phyloP scores from a whole-genome alignment of 352 stramenopile genomes.

The Pythium myriotylum region DNA sequence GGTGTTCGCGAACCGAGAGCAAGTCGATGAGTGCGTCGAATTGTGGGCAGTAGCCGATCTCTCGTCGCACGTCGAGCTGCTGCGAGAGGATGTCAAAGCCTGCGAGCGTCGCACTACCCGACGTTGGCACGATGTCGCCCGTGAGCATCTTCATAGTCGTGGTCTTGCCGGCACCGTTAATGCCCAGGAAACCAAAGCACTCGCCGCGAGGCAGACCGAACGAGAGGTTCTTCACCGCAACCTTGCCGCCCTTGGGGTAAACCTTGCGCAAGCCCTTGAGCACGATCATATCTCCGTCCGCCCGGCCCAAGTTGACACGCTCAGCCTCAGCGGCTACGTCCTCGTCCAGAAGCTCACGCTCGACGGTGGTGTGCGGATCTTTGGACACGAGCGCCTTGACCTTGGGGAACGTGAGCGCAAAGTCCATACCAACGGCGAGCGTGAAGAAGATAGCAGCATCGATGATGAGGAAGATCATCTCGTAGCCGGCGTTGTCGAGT shows the following conservation, averaged over 20 bases:
- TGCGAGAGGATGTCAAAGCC: slow-evolving; percentile 36
- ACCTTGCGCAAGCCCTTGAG: slow-evolving; percentile 41
- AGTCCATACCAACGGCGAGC: no score
- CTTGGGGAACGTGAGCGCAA: no score
- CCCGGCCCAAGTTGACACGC: slow-evolving; percentile 14
- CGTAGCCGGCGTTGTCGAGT: no score
- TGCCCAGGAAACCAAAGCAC: slow-evolving; percentile 87
- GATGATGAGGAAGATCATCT: no score
- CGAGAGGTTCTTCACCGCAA: slow-evolving; percentile 59
- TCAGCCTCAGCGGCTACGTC: slow-evolving; percentile 28
- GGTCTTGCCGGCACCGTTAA: slow-evolving; percentile 46
- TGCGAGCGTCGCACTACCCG: slow-evolving; percentile 24
- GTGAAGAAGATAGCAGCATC: no score
- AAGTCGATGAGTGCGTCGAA: slow-evolving; percentile 51
- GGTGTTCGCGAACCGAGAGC: no score
- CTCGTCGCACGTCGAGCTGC: slow-evolving; percentile 29
- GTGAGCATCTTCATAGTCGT: slow-evolving; percentile 55
- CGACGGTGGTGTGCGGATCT: no score
- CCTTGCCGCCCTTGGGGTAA: slow-evolving; percentile 53
- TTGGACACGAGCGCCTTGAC: no score
- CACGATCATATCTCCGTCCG: slow-evolving; percentile 21
- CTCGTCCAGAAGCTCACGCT: no score
- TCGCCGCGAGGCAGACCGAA: slow-evolving; percentile 65
- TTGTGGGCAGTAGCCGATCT: slow-evolving; percentile 86
- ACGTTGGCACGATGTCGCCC: slow-evolving; percentile 46